Base-by-base conservation (phyloP, 495 filamentous ascomycete species). In the Aspergillus ellipticus region DNA sequence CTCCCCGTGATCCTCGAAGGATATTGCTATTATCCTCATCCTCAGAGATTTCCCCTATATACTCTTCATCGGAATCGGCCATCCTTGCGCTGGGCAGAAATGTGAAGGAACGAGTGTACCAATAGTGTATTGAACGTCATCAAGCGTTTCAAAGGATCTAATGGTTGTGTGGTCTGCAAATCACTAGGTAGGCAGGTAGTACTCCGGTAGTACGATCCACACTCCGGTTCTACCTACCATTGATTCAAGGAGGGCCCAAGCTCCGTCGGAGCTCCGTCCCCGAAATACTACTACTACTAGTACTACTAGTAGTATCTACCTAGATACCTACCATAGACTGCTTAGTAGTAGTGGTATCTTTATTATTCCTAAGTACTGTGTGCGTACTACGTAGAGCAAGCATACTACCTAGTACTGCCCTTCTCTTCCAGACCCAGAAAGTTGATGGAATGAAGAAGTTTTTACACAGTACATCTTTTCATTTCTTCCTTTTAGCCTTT, bases 221-320 rank as follows among this genome's bases (percentile, higher is more conserved):
- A 76, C 80, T 58, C 74, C 71, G 31, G 1, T n/a, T n/a, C n/a
- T n/a, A n/a, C n/a, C n/a, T n/a, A n/a, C n/a, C n/a, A n/a, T n/a
- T n/a, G n/a, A n/a, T n/a, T n/a, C n/a, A n/a, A 80, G 85, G 63
- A 81, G 82, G 66, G 95, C 92, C 71, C 89, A 90, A 72, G 79
- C 81, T 55, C 71, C 69, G 64, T 58, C 70, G 64, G 65, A 68
- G 65, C 65, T 68, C 65, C 54, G 58, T 22, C 48, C 28, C 28
- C 17, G 45, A 35, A 22, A 4, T 21, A 26, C n/a, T n/a, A n/a
- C n/a, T n/a, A n/a, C n/a, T n/a, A n/a, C n/a, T n/a, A n/a, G n/a
- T n/a, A n/a, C n/a, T n/a, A n/a, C n/a, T n/a, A n/a, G n/a, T n/a
- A n/a, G n/a, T n/a, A n/a, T n/a, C n/a, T n/a, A n/a, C n/a, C n/a